Base-by-base conservation (phyloP, 345 rosid species). In the Trapa incisa region DNA sequence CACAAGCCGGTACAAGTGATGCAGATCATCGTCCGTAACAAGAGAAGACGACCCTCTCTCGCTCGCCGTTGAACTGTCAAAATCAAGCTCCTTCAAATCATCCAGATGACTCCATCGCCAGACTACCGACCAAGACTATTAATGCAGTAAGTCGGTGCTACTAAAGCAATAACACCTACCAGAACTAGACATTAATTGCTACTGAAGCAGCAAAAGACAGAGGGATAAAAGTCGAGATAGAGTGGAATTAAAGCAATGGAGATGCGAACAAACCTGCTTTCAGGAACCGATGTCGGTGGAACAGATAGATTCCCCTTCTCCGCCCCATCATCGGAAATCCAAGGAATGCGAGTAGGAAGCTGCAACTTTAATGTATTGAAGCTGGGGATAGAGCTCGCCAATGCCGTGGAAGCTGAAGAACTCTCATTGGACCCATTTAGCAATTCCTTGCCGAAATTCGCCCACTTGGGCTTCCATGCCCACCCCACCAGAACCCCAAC, bases 381-480 rank as follows among this genome's bases (percentile, higher is more conserved):
- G 77, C 72, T 66, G 2, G 86, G 69, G 56, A 83, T 37, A 2
- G 75, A 78, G 75, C 64, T 67, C 29, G 77, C 67, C 13, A 75
- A 47, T 15, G 70, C 6, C 0, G 47, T 15, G 56, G 74, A 16
- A 35, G 52, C 58, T 15, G 54, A 33, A 11, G 74, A 22, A 35
- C 52, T 61, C 72, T 42, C 68, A 67, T 32, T 48, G 1, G 74
- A 71, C 36, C 73, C 70, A 54, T 82, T 83, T 47, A 74, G 68
- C 65, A 75, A 70, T 5, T 81, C 80, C 70, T 80, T 77, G 16
- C 77, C 77, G 72, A 83, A 75, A 77, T 75, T 74, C 1, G 96
- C 96, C 99, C 99, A 94, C 61, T 82, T 86, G 41, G 97, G 99
- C 75, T 84, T 86, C 97, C 97, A 94, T 1, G 89, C 73, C 99